Evolutionary conservation across 345 rosid species (phyloP).

Genomic region (Jatropha curcas): DNA sequence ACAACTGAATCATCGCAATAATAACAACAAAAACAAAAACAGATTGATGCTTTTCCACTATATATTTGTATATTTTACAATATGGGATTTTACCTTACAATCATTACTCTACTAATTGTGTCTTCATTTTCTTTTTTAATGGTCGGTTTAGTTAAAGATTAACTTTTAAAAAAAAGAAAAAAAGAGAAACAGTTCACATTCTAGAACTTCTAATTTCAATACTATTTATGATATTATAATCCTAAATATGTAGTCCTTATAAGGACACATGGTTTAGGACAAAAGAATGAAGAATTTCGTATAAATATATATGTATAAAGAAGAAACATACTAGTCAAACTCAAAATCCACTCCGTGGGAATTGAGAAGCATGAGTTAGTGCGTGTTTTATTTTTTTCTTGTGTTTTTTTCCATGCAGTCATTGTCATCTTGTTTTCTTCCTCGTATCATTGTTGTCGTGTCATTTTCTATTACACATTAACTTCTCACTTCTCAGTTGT

Average conservation of each 20-base stretch:
- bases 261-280: neutral
- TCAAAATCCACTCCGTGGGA: neutral
- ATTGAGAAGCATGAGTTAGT: no score
- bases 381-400: no score
- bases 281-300: no score
- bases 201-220: no score
- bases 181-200: no score
- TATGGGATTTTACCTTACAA: slow-evolving; percentile 15
- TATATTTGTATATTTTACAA: neutral
- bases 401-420: slow-evolving; percentile 17
- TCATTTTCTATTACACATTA: slow-evolving; percentile 2
- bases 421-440: slow-evolving; percentile 7
- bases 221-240: no score
- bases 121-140: slow-evolving; percentile 12
- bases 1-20: slow-evolving; percentile 28
- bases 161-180: neutral
- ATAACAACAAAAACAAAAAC: slow-evolving; percentile 23
- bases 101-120: slow-evolving; percentile 16
- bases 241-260: no score
- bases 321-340: no score
- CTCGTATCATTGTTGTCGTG: slow-evolving; percentile 1
- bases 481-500: neutral
- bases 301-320: no score
- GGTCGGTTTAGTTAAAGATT: slow-evolving; percentile 43
- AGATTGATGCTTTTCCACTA: neutral